phyloP scores from a whole-genome alignment of 2,329 filamentous ascomycete genomes.

The Phaeosphaeria sp. region DNA sequence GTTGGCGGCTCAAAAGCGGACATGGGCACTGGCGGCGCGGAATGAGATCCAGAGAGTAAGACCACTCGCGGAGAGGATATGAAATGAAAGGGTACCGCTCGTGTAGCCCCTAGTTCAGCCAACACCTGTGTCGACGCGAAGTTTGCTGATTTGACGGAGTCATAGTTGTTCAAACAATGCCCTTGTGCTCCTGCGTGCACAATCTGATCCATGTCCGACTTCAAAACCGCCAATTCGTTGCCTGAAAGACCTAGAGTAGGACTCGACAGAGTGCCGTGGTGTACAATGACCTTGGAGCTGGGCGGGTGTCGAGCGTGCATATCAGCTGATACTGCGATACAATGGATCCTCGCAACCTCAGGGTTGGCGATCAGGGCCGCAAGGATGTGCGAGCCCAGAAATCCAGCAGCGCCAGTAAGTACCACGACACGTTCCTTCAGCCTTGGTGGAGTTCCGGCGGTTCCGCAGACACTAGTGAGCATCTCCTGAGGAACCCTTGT shows the following conservation, averaged over 20 bases:
- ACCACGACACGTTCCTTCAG: too few species aligned
- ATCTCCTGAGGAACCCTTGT: too few species aligned
- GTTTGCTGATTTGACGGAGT: neutral
- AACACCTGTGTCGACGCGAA: neutral
- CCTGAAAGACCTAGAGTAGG: neutral
- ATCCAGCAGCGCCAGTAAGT: neutral
- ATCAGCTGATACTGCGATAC: neutral
- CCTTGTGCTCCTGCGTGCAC: conserved; percentile 18
- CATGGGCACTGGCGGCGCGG: neutral
- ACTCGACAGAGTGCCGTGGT: neutral
- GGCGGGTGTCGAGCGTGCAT: too few species aligned
- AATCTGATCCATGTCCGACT: conserved; percentile 1
- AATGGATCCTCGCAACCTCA: neutral
- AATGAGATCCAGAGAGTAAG: too few species aligned
- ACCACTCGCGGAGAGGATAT: neutral
- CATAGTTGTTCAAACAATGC: neutral
- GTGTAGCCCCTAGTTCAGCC: neutral
- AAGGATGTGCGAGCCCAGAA: neutral
- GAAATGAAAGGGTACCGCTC: neutral
- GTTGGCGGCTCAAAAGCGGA: conserved; percentile 21
- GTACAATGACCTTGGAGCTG: neutral
- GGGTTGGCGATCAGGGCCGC: neutral
- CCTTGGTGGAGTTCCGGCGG: too few species aligned
- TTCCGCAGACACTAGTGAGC: too few species aligned
- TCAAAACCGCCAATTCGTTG: neutral